phyloP scores from a whole-genome alignment of 2,329 filamentous ascomycete genomes.

The Cercospora berteroae region DNA sequence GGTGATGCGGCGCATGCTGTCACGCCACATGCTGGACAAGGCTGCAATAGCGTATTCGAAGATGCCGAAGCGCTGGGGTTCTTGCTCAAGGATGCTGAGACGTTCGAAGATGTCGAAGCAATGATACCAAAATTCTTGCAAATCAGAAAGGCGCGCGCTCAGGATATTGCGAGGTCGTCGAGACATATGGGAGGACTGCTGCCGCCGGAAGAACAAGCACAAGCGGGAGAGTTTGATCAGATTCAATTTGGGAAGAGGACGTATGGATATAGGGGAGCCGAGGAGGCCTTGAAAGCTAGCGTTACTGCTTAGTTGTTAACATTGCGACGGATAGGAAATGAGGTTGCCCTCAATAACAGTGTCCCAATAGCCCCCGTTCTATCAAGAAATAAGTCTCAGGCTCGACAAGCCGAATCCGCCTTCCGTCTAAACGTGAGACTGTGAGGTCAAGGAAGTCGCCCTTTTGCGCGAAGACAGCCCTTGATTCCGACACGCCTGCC shows the following conservation, averaged over 20 bases:
- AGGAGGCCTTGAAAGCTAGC: not conserved
- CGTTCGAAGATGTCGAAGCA: not conserved
- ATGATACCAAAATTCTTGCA: slow-evolving; percentile 4
- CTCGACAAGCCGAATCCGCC: not conserved
- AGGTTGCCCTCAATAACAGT: not conserved
- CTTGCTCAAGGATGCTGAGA: slow-evolving; percentile 5
- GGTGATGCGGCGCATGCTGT: slow-evolving; percentile 13
- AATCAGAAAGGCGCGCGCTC: slow-evolving; percentile 4
- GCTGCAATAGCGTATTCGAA: slow-evolving; percentile 15
- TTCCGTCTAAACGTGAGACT: not conserved
- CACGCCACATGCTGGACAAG: slow-evolving; percentile 17
- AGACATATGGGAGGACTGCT: slow-evolving; percentile 16
- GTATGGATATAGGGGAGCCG: slow-evolving; percentile 13
- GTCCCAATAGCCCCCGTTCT: not conserved
- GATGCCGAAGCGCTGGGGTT: slow-evolving; percentile 15
- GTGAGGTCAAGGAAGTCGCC: not conserved
- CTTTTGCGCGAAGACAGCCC: not conserved
- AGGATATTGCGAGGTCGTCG: slow-evolving; percentile 10
- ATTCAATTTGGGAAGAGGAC: slow-evolving; percentile 6
- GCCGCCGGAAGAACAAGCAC: not conserved
- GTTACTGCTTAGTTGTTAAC: not conserved
- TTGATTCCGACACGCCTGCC: not conserved
- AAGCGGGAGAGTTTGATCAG: slow-evolving; percentile 1
- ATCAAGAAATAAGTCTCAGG: not conserved
- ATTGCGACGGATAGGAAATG: not conserved